Base-by-base conservation (phyloP, 108 stramenopile species). In the Poteriospumella lacustris region DNA sequence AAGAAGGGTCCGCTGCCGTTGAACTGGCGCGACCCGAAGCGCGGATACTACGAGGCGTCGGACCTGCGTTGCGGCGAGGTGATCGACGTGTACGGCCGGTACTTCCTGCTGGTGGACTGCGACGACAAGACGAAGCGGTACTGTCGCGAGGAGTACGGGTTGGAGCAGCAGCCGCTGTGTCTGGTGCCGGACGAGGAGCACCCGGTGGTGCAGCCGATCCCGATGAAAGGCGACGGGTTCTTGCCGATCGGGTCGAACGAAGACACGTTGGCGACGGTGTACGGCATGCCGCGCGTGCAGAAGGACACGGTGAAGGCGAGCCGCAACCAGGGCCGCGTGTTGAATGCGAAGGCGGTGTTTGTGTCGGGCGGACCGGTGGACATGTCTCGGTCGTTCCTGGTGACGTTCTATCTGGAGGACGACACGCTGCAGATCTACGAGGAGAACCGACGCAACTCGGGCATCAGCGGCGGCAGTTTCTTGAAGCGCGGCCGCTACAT, bases 351-450 rank as follows among this genome's bases (percentile, higher is more conserved):
- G 28, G 43, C 44, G 26, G 47, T 19, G 40, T 5, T 73, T 9
- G 26, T 73, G 70, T 12, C 44, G 9, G 33, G 33, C 3, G 36
- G 47, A 5, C n/a, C 36, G 5, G 42, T 73, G 5, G 70, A 73
- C 70, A 12, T 5, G 5, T 73, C 70, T 19, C 70, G 70, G 26
- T 29, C 9, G 15, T 73, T 73, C 42, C 12, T 73, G 33, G 5
- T 73, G 5, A 73, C 70, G 9, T 73, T 42, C 31, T 56, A 42
- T 56, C 36, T 73, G 3, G 70, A 73, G 36, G 70, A 73, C 42
- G 70, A 73, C 70, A 73, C 70, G 5, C 9, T 73, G n/a, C 44
- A 56, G 31, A 31, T 73, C 15, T 42, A 73, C 41, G 70, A 73
- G 42, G 70, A 73, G 5, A 56, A 24, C 5, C 9, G 28, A 44